These are phyloP conservation scores for Daldinia bambusicola DNA, from an alignment of 495 filamentous ascomycete genomes.

Conservation along the genomic window DNA sequence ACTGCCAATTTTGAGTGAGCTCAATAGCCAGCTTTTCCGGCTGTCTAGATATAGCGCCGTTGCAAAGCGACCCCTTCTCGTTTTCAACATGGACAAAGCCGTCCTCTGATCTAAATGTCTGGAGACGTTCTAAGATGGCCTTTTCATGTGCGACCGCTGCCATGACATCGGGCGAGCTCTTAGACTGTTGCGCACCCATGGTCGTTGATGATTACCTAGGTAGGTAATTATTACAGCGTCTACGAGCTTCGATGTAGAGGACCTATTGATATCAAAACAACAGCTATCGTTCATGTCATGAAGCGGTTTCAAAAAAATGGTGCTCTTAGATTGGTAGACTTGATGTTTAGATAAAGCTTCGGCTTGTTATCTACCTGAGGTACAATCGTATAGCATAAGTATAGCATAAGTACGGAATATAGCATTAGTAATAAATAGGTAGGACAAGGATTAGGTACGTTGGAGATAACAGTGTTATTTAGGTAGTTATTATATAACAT, in stretches of 20 bases:
- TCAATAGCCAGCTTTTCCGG: conserved; percentile 58
- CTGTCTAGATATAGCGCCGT: conserved; percentile 40
- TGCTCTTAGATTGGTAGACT: neutral
- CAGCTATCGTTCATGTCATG: no score
- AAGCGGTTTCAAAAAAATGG: no score
- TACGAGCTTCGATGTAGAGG: neutral
- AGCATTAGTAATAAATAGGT: no score
- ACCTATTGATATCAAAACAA: neutral
- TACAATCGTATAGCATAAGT: neutral
- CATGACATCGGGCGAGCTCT: conserved; percentile 38
- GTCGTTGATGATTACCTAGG: neutral
- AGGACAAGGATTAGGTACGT: no score
- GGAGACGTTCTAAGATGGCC: conserved; percentile 55
- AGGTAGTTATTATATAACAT: no score
- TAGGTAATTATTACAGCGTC: neutral
- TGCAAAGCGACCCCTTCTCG: conserved; percentile 37
- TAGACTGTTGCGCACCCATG: conserved; percentile 64
- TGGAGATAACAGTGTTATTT: no score
- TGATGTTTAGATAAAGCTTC: neutral
- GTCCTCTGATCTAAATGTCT: conserved; percentile 54
- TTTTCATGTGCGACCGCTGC: conserved; percentile 50
- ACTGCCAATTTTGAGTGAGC: conserved; percentile 65
- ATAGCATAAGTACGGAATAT: no score
- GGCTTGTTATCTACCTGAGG: neutral
- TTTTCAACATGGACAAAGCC: conserved; percentile 62